Evolutionary conservation across 208 protist genomes (phyloP).

Genomic region (Phytomonas sp.): DNA sequence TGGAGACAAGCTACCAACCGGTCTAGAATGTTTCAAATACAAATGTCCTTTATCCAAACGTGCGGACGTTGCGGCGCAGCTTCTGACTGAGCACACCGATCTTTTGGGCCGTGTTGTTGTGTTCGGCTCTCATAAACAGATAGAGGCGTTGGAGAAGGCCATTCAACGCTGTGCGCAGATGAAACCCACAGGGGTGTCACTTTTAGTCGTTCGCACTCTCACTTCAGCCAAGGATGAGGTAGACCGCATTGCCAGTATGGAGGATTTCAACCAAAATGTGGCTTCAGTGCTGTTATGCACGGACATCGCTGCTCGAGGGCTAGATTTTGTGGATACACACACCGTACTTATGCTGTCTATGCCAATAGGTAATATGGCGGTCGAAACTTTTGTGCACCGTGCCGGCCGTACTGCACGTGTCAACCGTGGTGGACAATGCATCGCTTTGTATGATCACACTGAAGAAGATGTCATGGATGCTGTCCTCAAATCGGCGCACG

Average conservation of each 20-base stretch:
- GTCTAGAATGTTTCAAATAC: conserved; percentile 55
- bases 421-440: conserved; percentile 67
- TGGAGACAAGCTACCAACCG: conserved; percentile 60
- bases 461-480: conserved; percentile 39
- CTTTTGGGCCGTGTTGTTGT: conserved; percentile 63
- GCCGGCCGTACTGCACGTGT: conserved; percentile 94
- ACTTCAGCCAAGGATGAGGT: conserved; percentile 37
- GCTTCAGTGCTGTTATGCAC: conserved; percentile 92
- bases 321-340: conserved; percentile 92
- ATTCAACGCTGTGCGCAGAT: background rate
- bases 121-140: conserved; percentile 55
- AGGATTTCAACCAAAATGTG: conserved; percentile 70
- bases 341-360: conserved; percentile 96
- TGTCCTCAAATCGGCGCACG: conserved; percentile 58
- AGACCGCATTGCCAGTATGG: conserved; percentile 70
- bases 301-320: conserved; percentile 89
- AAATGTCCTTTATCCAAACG: conserved; percentile 32
- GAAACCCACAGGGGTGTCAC: conserved; percentile 3
- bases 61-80: conserved; percentile 24
- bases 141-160: conserved; percentile 16
- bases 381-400: conserved; percentile 95
- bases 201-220: conserved; percentile 40
- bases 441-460: conserved; percentile 74
- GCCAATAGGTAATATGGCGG: conserved; percentile 59
- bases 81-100: conserved; percentile 18